Percentiles rank a stretch among this genome's conserved stretches.
Evolutionary conservation across 805 yeast species (phyloP).

Genomic region (Limtongia smithiae): DNA sequence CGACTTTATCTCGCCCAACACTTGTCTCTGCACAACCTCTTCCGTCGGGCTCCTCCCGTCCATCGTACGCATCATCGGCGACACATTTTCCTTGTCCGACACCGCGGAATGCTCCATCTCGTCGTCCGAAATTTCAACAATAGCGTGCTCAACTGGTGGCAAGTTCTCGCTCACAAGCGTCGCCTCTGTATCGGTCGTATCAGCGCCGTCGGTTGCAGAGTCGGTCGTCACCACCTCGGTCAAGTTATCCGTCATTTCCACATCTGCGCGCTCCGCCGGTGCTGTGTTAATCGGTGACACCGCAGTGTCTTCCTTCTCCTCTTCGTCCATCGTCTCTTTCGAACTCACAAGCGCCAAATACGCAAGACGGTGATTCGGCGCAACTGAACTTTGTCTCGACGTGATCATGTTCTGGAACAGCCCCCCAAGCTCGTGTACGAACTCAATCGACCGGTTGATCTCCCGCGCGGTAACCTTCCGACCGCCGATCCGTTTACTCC

Average conservation of each 20-base stretch:
- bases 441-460: constrained; percentile 75
- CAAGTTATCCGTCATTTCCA: neutral
- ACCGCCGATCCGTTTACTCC: constrained; percentile 76
- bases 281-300: no score
- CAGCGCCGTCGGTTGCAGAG: neutral
- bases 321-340: constrained; percentile 35
- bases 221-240: neutral
- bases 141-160: constrained; percentile 17
- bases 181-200: constrained; percentile 6
- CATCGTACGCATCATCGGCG: neutral
- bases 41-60: neutral
- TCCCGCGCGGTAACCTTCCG: constrained; percentile 75
- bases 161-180: neutral
- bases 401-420: constrained; percentile 68
- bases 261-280: neutral
- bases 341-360: constrained; percentile 75
- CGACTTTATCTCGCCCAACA: constrained; percentile 3
- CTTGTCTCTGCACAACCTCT: constrained; percentile 3
- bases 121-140: constrained; percentile 28
- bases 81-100: constrained; percentile 13
- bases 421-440: constrained; percentile 65
- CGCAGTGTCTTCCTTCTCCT: constrained; percentile 5
- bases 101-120: constrained; percentile 1
- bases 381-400: constrained; percentile 59
- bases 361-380: constrained; percentile 80